Evolutionary conservation across 2,329 filamentous ascomycete species (phyloP).

Genomic region (Fusarium gaditjirri): DNA sequence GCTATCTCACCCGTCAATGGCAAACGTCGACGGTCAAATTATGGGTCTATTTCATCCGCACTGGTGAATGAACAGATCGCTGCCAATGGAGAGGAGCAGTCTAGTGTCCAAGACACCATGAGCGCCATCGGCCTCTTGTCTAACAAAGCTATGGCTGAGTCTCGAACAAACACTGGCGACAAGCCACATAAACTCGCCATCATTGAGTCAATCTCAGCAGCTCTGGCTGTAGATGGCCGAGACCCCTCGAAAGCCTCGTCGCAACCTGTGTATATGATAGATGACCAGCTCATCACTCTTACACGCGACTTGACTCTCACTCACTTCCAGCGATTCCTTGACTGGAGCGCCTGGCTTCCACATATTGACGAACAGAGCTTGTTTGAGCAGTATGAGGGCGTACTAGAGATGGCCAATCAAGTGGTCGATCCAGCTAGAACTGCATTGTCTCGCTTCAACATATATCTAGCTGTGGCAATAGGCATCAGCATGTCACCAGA

Average conservation of each 20-base stretch:
- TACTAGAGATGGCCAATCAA: background rate
- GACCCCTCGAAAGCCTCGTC: constrained; percentile 16
- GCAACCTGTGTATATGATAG: background rate
- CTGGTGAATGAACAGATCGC: rapidly evolving
- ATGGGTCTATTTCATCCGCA: rapidly evolving
- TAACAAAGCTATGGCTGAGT: constrained; percentile 24
- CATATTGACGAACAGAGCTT: background rate
- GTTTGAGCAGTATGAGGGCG: constrained; percentile 3
- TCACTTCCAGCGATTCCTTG: background rate
- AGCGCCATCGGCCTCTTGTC: constrained; percentile 27
- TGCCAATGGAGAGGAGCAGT: background rate
- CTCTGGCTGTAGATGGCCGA: constrained; percentile 12
- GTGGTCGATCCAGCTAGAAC: background rate
- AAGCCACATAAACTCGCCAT: constrained; percentile 18
- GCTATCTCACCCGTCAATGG: background rate
- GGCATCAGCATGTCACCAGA: constrained; percentile 23
- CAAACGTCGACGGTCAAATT: background rate
- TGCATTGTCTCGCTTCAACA: constrained; percentile 4
- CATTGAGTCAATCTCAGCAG: constrained; percentile 7
- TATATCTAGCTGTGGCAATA: constrained; percentile 1
- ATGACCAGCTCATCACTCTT: background rate
- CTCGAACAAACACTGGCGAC: background rate
- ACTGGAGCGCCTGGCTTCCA: constrained; percentile 13
- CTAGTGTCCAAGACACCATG: constrained; percentile 25
- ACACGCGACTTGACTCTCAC: background rate